Conservation (phyloP, 441 rosid genomes). For the Jatropha multifida region DNA sequence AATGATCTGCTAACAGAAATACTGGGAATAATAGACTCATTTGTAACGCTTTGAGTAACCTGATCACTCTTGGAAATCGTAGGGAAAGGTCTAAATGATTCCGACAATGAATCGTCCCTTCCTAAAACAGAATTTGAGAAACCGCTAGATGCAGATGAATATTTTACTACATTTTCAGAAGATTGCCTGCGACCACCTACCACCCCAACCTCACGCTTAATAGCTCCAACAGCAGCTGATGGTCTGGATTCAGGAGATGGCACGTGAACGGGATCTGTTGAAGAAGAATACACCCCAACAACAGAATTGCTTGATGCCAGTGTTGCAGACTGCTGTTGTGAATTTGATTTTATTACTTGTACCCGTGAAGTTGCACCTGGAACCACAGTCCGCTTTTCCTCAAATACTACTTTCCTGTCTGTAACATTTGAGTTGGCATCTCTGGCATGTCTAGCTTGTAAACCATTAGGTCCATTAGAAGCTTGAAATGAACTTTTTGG, state of each 20-base stretch:
- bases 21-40: conserved; percentile 46
- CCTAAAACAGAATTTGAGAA: conserved; percentile 49
- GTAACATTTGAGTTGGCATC: conserved; percentile 37
- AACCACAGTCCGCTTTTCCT: conserved; percentile 38
- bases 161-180: conserved; percentile 50
- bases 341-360: conserved; percentile 40
- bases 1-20: conserved; percentile 49
- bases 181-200: conserved; percentile 69
- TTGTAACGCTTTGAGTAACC: conserved; percentile 37
- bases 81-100: conserved; percentile 53
- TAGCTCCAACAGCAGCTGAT: conserved; percentile 77
- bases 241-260: conserved; percentile 92
- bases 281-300: conserved; percentile 81
- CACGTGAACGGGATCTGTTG: conserved; percentile 93
- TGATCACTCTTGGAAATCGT: conserved; percentile 57
- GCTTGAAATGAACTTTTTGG: conserved; percentile 33
- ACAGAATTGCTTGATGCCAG: conserved; percentile 60
- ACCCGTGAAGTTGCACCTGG: conserved; percentile 34
- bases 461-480: conserved; percentile 40
- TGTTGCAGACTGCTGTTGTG: conserved; percentile 39
- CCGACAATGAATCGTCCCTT: conserved; percentile 49
- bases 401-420: conserved; percentile 37
- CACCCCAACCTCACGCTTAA: conserved; percentile 88
- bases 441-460: conserved; percentile 36
- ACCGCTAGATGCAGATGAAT: conserved; percentile 41